phyloP scores from a whole-genome alignment of 2,329 filamentous ascomycete species.

The Ophiocordyceps camponoti-rufipedis region DNA sequence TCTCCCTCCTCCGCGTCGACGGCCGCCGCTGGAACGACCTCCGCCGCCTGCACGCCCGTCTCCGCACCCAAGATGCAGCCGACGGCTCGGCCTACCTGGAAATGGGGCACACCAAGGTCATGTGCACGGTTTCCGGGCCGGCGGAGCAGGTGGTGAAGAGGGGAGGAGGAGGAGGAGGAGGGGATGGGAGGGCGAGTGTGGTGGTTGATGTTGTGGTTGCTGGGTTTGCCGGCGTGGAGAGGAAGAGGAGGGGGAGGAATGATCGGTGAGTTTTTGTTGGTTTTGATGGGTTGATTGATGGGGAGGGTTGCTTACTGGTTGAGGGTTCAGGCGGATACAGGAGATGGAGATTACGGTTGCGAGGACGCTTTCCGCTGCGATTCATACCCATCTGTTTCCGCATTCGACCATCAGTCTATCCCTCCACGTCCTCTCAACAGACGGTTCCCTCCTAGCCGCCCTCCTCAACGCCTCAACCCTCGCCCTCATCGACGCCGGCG shows the following conservation, averaged over 20 bases:
- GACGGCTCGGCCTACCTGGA: conserved; percentile 89
- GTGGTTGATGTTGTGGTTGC: conserved; percentile 71
- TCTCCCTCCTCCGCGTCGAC: conserved; percentile 68
- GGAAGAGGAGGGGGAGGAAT: conserved; percentile 54
- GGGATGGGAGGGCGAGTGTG: conserved; percentile 22
- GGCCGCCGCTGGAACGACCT: conserved; percentile 94
- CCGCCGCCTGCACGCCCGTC: conserved; percentile 70
- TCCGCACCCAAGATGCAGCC: conserved; percentile 79
- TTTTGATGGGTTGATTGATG: background rate
- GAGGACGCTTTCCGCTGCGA: conserved; percentile 54
- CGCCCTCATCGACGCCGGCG: conserved; percentile 82
- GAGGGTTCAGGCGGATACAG: conserved; percentile 45
- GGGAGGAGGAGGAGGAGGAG: background rate
- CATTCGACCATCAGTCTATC: conserved; percentile 70
- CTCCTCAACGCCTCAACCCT: conserved; percentile 84
- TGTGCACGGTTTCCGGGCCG: conserved; percentile 80
- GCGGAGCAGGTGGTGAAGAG: conserved; percentile 32
- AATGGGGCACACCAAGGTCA: conserved; percentile 94
- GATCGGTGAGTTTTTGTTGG: conserved; percentile 47
- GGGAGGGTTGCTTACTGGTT: background rate
- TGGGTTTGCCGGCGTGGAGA: conserved; percentile 74
- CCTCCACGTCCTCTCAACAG: conserved; percentile 74
- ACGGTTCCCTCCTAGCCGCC: conserved; percentile 77
- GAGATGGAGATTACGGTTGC: conserved; percentile 69
- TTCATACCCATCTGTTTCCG: conserved; percentile 79